Conservation (phyloP, 441 rosid species). For the Macaranga tanarius region DNA sequence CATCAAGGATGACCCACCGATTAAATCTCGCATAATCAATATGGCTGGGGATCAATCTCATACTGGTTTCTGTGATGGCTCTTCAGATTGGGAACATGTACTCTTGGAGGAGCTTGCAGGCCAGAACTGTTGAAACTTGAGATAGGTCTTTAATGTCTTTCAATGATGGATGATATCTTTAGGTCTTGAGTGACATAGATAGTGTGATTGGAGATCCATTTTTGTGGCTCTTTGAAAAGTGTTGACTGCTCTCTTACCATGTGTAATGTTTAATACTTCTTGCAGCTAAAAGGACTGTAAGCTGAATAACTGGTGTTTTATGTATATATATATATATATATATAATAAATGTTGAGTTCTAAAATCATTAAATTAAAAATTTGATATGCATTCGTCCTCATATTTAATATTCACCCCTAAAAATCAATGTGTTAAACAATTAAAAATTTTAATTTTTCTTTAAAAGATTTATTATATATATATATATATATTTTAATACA, state of each 20-base stretch:
- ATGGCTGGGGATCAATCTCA: constrained; percentile 21
- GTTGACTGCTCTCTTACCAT: background rate
- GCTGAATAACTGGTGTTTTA: background rate
- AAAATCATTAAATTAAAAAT: too few relatives aligned
- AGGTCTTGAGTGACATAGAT: constrained; percentile 6
- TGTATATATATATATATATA: too few relatives aligned
- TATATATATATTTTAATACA: too few relatives aligned
- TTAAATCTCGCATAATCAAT: constrained; percentile 14
- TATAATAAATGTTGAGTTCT: too few relatives aligned
- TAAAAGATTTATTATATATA: too few relatives aligned
- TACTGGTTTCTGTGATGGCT: constrained; percentile 37
- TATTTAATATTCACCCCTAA: too few relatives aligned
- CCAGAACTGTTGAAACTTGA: constrained; percentile 29
- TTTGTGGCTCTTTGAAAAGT: background rate
- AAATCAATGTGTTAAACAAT: too few relatives aligned
- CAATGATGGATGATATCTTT: background rate
- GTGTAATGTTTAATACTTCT: background rate
- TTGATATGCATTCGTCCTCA: too few relatives aligned
- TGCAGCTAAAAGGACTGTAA: background rate
- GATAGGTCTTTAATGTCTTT: background rate
- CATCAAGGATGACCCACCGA: constrained; percentile 22
- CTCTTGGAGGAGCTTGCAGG: constrained; percentile 47
- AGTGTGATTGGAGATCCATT: constrained; percentile 2
- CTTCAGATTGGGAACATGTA: constrained; percentile 76
- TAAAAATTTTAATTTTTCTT: too few relatives aligned